These are phyloP conservation scores for Termitomyces sp. DNA, from an alignment of 768 basidiomycete species.

Conservation along the genomic window DNA sequence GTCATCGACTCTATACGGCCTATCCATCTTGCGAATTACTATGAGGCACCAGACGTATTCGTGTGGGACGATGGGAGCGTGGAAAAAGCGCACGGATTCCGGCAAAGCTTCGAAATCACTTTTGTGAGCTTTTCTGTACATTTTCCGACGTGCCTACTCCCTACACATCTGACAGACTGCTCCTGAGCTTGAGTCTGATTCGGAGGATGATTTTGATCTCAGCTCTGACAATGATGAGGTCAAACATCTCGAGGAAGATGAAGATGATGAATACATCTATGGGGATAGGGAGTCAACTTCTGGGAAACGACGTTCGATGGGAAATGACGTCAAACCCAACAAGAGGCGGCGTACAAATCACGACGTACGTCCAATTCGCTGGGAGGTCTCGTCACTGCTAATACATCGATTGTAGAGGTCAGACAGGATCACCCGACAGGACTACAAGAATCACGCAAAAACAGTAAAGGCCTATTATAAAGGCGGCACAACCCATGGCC, in stretches of 20 bases:
- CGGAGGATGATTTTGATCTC: constrained; percentile 33
- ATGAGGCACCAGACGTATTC: constrained; percentile 59
- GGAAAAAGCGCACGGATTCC: constrained; percentile 61
- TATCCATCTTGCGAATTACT: constrained; percentile 82
- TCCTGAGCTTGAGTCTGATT: constrained; percentile 45
- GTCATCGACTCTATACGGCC: constrained; percentile 94
- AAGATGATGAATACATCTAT: constrained; percentile 39
- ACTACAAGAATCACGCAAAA: constrained; percentile 57
- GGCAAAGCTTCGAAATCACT: constrained; percentile 79
- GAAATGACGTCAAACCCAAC: constrained; percentile 30
- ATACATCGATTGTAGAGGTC: constrained; percentile 30
- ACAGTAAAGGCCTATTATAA: constrained; percentile 78
- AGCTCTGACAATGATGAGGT: constrained; percentile 33
- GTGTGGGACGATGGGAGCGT: constrained; percentile 93
- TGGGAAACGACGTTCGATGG: constrained; percentile 45
- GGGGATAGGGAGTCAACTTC: constrained; percentile 35
- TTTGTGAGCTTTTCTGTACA: constrained; percentile 44
- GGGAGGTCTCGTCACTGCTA: background rate
- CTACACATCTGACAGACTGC: constrained; percentile 50
- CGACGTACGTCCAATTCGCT: constrained; percentile 23
- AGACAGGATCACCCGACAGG: constrained; percentile 60
- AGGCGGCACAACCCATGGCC: constrained; percentile 81
- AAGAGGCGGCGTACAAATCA: constrained; percentile 60
- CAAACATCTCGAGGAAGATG: constrained; percentile 19
- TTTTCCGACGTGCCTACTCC: background rate